Conservation (phyloP, 164 flowering plant genomes). For the Litsea cubeba region DNA sequence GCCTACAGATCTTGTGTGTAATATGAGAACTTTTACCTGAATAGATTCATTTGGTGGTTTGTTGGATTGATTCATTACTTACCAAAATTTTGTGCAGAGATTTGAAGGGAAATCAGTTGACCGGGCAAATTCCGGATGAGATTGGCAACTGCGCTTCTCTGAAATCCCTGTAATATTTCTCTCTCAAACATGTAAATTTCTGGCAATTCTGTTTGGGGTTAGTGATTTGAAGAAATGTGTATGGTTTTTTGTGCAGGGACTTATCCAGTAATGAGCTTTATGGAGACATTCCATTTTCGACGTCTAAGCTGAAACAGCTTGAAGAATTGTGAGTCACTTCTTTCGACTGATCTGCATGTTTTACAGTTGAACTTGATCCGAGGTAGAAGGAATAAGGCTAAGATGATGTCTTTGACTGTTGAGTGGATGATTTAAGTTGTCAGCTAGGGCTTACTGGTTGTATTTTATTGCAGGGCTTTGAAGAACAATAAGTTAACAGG, state of each 20-base stretch:
- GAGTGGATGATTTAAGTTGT: not conserved
- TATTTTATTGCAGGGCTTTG: slow-evolving; percentile 42
- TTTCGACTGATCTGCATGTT: not conserved
- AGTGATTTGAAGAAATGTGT: not conserved
- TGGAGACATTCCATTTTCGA: slow-evolving; percentile 85
- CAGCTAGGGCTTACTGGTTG: not conserved
- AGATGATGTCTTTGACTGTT: not conserved
- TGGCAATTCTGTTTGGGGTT: not conserved
- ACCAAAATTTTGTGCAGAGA: slow-evolving; percentile 39
- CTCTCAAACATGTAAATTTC: not conserved
- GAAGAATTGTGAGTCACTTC: slow-evolving; percentile 57
- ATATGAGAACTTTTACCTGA: not conserved
- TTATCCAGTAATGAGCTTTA: slow-evolving; percentile 56
- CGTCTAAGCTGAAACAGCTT: slow-evolving; percentile 76
- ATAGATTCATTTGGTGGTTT: not conserved
- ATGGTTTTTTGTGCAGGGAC: slow-evolving; percentile 42
- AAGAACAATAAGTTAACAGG: slow-evolving; percentile 83
- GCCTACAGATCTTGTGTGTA: slow-evolving; percentile 57
- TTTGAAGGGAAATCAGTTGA: slow-evolving; percentile 68
- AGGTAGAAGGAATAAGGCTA: not conserved
- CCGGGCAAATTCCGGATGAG: slow-evolving; percentile 95
- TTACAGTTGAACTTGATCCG: not conserved
- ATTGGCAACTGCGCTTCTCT: slow-evolving; percentile 69
- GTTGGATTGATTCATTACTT: not conserved
- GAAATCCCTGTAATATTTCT: slow-evolving; percentile 37